Evolutionary conservation across 2,329 filamentous ascomycete genomes (phyloP), one percentile per base, ranked within the genome.

Genomic region (Penicillium nordicum): DNA sequence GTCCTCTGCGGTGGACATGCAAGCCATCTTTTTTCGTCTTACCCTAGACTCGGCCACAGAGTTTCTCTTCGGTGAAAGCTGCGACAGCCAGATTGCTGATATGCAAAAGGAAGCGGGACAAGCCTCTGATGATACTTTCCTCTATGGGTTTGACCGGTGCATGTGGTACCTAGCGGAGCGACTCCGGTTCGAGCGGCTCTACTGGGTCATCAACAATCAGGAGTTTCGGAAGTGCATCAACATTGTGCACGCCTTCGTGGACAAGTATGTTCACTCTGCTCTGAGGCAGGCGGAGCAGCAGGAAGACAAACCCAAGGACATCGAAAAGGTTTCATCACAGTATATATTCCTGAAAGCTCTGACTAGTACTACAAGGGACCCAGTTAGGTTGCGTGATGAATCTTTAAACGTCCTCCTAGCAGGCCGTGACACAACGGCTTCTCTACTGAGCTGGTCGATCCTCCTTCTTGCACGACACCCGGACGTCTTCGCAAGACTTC

Each of bases 401-500:
- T 78, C 94, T 52, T 80, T 92, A 29, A 85, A 86, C 40, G 82
- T 94, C 3, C 80, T 95, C 1, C 80, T 95, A 14, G 90, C 90
- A 1, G 90, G 89, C 9, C 60, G 69, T 18, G 90, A 95, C 72
- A 94, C 90, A 12, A 95, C 90, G 0, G 90, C 90, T 34, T 83
- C 82, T 10, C 88, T 88, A 0, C 79, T 95, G 0, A 88, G 84
- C 0, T 94, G 89, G 88, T 78, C 82, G 21, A 79, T 94, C 55
- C 91, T 92, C 72, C 88, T 94, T 72, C 79, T 96, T 1, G 82
- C 85, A 40, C 82, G 84, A n/a, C 80, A 88, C 60, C 89, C 90
- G 0, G 76, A 82, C 2, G 79, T 83, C 4, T 82, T 89, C 3
- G 69, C 76, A 53, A 88, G 84, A 68, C 79, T 96, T 53, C 84